phyloP scores from a whole-genome alignment of 2,329 filamentous ascomycete genomes.

The Colletotrichum orbiculare region DNA sequence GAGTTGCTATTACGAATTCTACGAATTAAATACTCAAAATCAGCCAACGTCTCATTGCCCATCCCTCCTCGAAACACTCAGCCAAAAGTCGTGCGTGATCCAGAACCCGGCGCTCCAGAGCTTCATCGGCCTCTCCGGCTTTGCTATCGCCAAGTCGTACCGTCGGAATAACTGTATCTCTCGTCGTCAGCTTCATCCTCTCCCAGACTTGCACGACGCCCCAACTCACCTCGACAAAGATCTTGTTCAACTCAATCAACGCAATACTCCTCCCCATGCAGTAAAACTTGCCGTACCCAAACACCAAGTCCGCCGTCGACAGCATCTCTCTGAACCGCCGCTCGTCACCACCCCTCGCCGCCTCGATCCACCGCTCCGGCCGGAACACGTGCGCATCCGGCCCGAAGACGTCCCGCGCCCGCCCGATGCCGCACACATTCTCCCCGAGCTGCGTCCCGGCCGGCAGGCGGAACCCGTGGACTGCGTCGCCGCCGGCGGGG shows the following conservation, averaged over 20 bases:
- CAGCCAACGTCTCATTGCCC: neutral
- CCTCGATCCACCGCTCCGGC: slow-evolving; percentile 60
- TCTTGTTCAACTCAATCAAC: slow-evolving; percentile 56
- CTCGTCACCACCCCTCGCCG: slow-evolving; percentile 41
- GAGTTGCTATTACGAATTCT: too few relatives aligned
- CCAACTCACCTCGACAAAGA: slow-evolving; percentile 53
- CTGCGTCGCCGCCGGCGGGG: slow-evolving; percentile 50
- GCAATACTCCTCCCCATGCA: slow-evolving; percentile 59
- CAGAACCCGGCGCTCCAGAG: slow-evolving; percentile 39
- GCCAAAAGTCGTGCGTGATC: slow-evolving; percentile 40
- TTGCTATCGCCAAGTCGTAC: slow-evolving; percentile 38
- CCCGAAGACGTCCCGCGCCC: slow-evolving; percentile 55
- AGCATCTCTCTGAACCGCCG: slow-evolving; percentile 48
- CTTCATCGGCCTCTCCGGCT: slow-evolving; percentile 36
- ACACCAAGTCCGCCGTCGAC: slow-evolving; percentile 53
- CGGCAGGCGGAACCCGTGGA: slow-evolving; percentile 50
- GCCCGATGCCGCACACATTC: slow-evolving; percentile 51
- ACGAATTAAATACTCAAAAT: too few relatives aligned
- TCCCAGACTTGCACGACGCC: neutral
- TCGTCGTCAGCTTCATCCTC: neutral
- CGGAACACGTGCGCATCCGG: slow-evolving; percentile 56
- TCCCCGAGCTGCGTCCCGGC: slow-evolving; percentile 53
- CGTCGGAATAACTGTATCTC: slow-evolving; percentile 37
- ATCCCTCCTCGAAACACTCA: slow-evolving; percentile 33
- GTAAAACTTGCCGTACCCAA: slow-evolving; percentile 53